These are phyloP conservation scores for Dendrobium catenatum DNA, from an alignment of 106 monocot genomes.

Conservation along the genomic window DNA sequence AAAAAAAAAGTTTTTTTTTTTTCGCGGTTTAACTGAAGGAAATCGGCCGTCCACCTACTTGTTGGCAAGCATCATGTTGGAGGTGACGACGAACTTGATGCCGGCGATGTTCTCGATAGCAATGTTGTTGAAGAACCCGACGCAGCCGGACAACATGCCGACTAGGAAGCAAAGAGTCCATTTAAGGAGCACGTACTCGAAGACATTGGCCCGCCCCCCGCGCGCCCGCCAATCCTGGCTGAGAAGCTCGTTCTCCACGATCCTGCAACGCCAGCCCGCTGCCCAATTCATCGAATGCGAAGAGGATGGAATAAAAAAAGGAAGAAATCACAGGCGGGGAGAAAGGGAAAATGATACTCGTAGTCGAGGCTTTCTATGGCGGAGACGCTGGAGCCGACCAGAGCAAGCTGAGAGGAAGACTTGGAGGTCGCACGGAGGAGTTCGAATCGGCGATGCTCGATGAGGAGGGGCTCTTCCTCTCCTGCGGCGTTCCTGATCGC, in stretches of 20 bases:
- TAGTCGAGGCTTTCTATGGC: slow-evolving; percentile 5
- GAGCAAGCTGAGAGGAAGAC: slow-evolving; percentile 1
- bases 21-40: not conserved
- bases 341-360: not conserved
- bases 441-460: not conserved
- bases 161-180: slow-evolving; percentile 72
- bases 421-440: not conserved
- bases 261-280: slow-evolving; percentile 14
- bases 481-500: not conserved
- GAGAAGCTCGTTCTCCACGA: slow-evolving; percentile 62
- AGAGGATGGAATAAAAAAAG: not conserved
- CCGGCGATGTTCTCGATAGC: slow-evolving; percentile 80
- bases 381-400: slow-evolving; percentile 1
- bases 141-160: slow-evolving; percentile 31
- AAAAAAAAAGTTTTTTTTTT: not conserved
- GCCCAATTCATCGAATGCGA: not conserved
- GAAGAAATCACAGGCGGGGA: not conserved
- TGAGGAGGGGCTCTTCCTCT: not conserved
- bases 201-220: slow-evolving; percentile 26
- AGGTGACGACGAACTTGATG: slow-evolving; percentile 56
- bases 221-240: slow-evolving; percentile 71
- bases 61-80: slow-evolving; percentile 50
- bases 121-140: slow-evolving; percentile 66
- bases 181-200: slow-evolving; percentile 60
- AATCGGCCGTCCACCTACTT: slow-evolving; percentile 16